These are phyloP conservation scores for Physcia stellaris DNA, from an alignment of 495 filamentous ascomycete species.

Conservation along the genomic window DNA sequence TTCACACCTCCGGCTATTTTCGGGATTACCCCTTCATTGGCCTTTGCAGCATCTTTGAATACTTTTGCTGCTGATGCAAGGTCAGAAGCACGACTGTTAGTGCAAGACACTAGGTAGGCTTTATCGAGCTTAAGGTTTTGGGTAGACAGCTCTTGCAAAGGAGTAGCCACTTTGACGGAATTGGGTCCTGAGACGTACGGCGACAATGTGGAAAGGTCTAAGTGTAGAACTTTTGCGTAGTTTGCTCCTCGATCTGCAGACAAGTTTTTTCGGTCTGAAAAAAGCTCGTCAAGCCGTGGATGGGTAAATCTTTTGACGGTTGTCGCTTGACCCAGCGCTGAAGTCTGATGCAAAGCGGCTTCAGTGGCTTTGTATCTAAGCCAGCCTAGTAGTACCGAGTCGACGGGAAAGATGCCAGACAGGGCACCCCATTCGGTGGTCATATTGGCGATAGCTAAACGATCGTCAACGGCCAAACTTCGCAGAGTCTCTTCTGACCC, in stretches of 20 bases:
- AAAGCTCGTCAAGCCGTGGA: slow-evolving; percentile 54
- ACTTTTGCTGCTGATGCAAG: slow-evolving; percentile 72
- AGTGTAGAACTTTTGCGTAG: slow-evolving; percentile 71
- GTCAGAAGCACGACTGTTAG: slow-evolving; percentile 75
- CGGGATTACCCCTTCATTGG: slow-evolving; percentile 37
- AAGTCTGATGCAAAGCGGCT: slow-evolving; percentile 38
- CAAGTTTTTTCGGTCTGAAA: slow-evolving; percentile 48
- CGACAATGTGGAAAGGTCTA: slow-evolving; percentile 68
- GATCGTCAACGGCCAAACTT: slow-evolving; percentile 62
- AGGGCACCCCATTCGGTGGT: slow-evolving; percentile 85
- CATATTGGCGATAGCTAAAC: slow-evolving; percentile 88
- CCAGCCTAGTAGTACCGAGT: slow-evolving; percentile 61
- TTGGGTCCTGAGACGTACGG: slow-evolving; percentile 87
- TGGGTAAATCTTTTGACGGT: slow-evolving; percentile 47
- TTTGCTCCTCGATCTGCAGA: slow-evolving; percentile 60
- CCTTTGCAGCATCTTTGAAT: slow-evolving; percentile 61
- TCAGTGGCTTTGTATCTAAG: slow-evolving; percentile 60
- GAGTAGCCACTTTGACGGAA: slow-evolving; percentile 76
- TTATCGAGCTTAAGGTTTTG: slow-evolving; percentile 67
- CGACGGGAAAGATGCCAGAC: slow-evolving; percentile 62
- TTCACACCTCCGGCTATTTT: slow-evolving; percentile 69
- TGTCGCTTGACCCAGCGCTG: slow-evolving; percentile 23
- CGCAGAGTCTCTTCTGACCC: slow-evolving; percentile 65
- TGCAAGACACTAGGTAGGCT: slow-evolving; percentile 86
- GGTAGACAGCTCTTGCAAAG: slow-evolving; percentile 57